These are phyloP conservation scores for Fusarium nelsonii DNA, from an alignment of 2,329 filamentous ascomycete genomes.

Conservation along the genomic window DNA sequence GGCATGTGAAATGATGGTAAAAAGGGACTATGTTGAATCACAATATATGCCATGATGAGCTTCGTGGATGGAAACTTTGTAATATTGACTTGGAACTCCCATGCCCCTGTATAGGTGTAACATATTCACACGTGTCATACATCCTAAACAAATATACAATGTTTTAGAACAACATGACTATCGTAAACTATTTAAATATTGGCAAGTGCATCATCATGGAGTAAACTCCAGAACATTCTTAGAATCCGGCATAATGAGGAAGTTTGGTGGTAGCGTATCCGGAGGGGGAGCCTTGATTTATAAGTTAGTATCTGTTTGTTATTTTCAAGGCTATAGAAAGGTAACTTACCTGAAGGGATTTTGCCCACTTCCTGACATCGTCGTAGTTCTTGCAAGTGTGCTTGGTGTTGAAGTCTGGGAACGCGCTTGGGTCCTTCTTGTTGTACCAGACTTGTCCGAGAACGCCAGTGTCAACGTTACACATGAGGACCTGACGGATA, in stretches of 20 bases:
- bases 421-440: constrained; percentile 59
- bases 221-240: constrained; percentile 32
- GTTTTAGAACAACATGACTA: neutral
- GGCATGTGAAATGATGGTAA: no score
- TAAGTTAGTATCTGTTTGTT: neutral
- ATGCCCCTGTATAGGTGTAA: neutral
- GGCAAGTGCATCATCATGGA: constrained; percentile 14
- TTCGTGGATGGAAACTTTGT: neutral
- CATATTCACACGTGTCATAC: neutral
- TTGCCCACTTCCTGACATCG: constrained; percentile 65
- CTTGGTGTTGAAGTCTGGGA: constrained; percentile 72
- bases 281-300: constrained; percentile 35
- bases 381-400: constrained; percentile 71
- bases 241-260: constrained; percentile 15
- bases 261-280: constrained; percentile 34
- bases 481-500: constrained; percentile 73
- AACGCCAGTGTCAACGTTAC: constrained; percentile 69
- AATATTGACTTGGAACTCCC: neutral
- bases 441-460: constrained; percentile 72
- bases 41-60: neutral
- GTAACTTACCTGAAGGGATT: constrained; percentile 59
- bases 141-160: neutral
- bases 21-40: no score
- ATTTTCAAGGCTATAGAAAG: fast-evolving
- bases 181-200: neutral